Evolutionary conservation across 352 stramenopile genomes (phyloP).

Genomic region (Pythium scleroteichum): DNA sequence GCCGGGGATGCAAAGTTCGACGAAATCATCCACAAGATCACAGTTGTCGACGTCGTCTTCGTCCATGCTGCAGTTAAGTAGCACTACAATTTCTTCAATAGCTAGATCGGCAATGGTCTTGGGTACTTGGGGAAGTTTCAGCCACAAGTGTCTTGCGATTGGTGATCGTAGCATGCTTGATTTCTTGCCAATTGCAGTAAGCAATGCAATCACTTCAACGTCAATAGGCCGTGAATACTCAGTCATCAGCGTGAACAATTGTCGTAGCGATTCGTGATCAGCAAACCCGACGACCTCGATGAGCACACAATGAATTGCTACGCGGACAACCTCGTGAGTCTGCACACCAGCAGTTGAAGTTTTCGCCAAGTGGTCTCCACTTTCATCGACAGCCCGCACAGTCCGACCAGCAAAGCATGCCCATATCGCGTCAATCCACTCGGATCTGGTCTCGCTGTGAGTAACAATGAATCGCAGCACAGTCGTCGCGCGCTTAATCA

Average conservation of each 20-base stretch:
- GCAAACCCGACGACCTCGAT: conserved; percentile 60
- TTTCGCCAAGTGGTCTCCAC: neutral
- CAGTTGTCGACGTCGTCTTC: neutral
- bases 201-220: conserved; percentile 1
- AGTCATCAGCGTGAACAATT: conserved; percentile 35
- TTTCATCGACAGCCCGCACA: neutral
- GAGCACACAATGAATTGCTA: conserved; percentile 46
- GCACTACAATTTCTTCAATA: conserved; percentile 22
- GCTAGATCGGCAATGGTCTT: conserved; percentile 7
- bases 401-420: conserved; percentile 43
- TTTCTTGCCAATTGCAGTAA: conserved; percentile 13
- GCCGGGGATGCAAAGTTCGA: conserved; percentile 18
- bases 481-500: conserved; percentile 60
- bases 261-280: conserved; percentile 19
- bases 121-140: conserved; percentile 11
- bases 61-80: conserved; percentile 17
- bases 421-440: conserved; percentile 61
- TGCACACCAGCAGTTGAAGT: conserved; percentile 14
- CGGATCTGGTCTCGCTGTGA: neutral
- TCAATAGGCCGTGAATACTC: conserved; percentile 6
- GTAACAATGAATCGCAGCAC: conserved; percentile 62
- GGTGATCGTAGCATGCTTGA: conserved; percentile 26
- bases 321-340: conserved; percentile 48
- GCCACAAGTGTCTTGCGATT: conserved; percentile 50
- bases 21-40: conserved; percentile 15